Evolutionary conservation across 148 eudicot genomes (phyloP), one percentile per base, ranked within the genome.

Genomic region (Rheum nobile): DNA sequence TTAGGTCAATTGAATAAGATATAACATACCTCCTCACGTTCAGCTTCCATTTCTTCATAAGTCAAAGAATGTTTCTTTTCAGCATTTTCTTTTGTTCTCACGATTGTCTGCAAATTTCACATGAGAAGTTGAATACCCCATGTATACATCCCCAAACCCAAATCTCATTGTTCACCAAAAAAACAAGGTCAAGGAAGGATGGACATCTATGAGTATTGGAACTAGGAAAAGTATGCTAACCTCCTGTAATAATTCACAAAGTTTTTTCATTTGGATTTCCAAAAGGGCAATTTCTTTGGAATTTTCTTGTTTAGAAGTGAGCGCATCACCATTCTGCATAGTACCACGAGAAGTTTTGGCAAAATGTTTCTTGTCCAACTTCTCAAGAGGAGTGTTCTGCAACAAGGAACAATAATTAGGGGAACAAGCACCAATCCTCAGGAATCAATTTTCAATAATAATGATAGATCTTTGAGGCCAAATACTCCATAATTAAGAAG

Each of bases 1-100:
- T 7, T 1, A 21, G 29, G 9, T 54, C 6, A 12, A 54, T 24
- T 54, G 16, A 59, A 4, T 10, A 41, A 12, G 34, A 9, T 1
- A 29, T 14, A 1, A 6, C 72, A 72, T 55, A 91, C 99, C 88
- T 95, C 99, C 75, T 87, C 92, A 29, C 85, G 89, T 78, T 91
- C 97, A 34, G 83, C 76, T 74, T 77, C 85, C 80, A 88, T 80
- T 82, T 95, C 99, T 34, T 86, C 94, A 8, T 76, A 84, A 1
- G 93, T 88, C 87, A 91, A 80, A 77, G 96, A 97, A 78, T 95
- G 99, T 77, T 95, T 95, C 90, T 91, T 95, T 87, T 77, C 94
- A 74, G 85, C 78, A 74, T 95, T 95, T 82, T 91, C 99, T 80
- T 86, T 91, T 34, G 99, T 95, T 28, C 94, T 85, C 65, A 79